A percentile compares a stretch with the other conserved stretches of the same genome.
Conservation (phyloP, 2,329 filamentous ascomycete species). For the Pestalotiopsis sp. region DNA sequence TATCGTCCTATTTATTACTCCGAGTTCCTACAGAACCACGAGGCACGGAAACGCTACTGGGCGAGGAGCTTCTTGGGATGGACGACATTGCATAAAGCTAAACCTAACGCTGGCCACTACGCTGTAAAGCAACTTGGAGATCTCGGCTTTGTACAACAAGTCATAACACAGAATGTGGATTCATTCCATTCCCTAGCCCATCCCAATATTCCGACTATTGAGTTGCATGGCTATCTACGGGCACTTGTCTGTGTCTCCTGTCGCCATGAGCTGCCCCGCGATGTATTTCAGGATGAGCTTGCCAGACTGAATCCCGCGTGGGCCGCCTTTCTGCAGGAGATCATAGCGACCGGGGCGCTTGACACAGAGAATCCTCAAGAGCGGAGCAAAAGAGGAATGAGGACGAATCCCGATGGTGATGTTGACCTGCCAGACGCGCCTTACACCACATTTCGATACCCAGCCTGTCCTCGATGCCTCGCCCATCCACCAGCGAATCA, state of each 20-base stretch:
- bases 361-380: conserved; percentile 76
- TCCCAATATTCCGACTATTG: conserved; percentile 73
- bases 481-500: conserved; percentile 58
- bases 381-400: conserved; percentile 69
- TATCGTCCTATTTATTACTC: conserved; percentile 93
- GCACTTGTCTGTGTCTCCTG: conserved; percentile 82
- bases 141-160: conserved; percentile 72
- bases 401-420: conserved; percentile 91
- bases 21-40: conserved; percentile 83
- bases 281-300: conserved; percentile 76
- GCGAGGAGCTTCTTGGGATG: conserved; percentile 92
- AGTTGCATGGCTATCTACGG: conserved; percentile 90
- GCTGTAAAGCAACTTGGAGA: conserved; percentile 74
- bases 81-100: conserved; percentile 78
- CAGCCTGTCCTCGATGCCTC: conserved; percentile 82
- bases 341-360: conserved; percentile 74
- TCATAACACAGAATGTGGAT: conserved; percentile 97
- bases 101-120: conserved; percentile 78
- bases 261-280: conserved; percentile 69
- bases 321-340: conserved; percentile 74
- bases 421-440: conserved; percentile 86
- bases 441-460: conserved; percentile 89
- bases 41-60: conserved; percentile 92
- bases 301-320: conserved; percentile 83
- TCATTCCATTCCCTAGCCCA: conserved; percentile 85